Evolutionary conservation across 1,139 yeast species (phyloP), one percentile per base, ranked within the genome.

Genomic region (Debaryomyces robertsiae): DNA sequence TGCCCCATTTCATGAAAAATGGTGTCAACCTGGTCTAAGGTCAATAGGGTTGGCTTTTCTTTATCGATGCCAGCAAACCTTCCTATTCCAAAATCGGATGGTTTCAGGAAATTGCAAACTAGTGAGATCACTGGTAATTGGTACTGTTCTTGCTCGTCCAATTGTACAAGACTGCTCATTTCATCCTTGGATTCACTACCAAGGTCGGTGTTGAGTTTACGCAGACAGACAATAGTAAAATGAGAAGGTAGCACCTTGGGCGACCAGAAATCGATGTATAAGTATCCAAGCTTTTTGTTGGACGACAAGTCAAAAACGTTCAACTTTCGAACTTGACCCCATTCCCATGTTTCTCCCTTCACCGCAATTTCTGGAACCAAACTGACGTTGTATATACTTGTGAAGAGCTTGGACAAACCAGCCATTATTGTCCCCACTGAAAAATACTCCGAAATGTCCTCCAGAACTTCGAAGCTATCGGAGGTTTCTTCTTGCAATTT

Each of bases 1-100:
- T 93, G 99, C 1, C 99, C 99, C 96, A 93, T 90, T 63, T 93
- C 99, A 63, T 93, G 99, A 67, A 94, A 93, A 25, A 93, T 67
- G 0, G 98, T 93, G 55, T 91, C 96, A 4, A 93, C 91, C 55
- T 94, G 98, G 43, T 76, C 80, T 46, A 88, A 72, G 6, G 84
- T 72, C 30, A 93, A 65, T 18, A 88, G 67, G 0, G 77, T 67
- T 6, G 76, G 73, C 19, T 52, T 46, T 14, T 46, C 46, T 16
- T 46, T 45, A 19, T 55, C 62, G 7, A 55, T 44, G 1, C 67
- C 66, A 3, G 66, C 61, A 52, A 63, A 57, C 27, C 65, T 50
- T 3, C 65, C 60, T 35, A 60, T 49, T 5, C 43, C 41, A 24
- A 33, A 33, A 11, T 50, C 41, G 30, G 49, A 28, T 27, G 52